Evolutionary conservation across 1,284 basidiomycete species (phyloP).

Genomic region (Leccinum pseudoinsigne): DNA sequence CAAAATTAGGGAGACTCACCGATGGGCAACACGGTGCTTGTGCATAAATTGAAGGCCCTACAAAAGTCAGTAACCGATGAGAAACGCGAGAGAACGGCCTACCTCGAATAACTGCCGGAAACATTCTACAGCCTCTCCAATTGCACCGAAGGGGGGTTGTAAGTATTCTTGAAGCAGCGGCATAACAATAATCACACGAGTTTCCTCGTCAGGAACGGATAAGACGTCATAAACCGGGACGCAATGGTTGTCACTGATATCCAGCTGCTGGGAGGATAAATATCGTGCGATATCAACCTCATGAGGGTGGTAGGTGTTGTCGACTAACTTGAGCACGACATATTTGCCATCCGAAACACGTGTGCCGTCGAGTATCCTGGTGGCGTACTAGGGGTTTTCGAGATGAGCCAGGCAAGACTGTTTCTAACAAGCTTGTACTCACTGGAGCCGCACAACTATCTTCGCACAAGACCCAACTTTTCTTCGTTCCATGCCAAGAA

Average conservation of each 20-base stretch:
- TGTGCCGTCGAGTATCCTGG: conserved; percentile 16
- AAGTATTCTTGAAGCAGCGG: conserved; percentile 28
- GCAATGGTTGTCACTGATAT: conserved; percentile 31
- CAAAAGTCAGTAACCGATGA: neutral
- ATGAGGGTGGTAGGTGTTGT: conserved; percentile 13
- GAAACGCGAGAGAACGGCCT: neutral
- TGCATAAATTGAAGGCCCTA: conserved; percentile 28
- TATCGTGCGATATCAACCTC: conserved; percentile 30
- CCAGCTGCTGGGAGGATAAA: conserved; percentile 15
- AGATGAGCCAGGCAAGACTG: neutral
- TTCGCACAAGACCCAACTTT: conserved; percentile 21
- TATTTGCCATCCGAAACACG: conserved; percentile 30
- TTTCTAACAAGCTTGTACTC: neutral
- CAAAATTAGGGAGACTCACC: neutral
- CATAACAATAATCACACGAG: conserved; percentile 30
- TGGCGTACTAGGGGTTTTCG: neutral
- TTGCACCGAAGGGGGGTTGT: conserved; percentile 22
- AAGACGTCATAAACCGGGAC: conserved; percentile 35
- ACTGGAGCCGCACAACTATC: conserved; percentile 19
- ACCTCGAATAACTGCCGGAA: conserved; percentile 40
- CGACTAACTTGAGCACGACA: conserved; percentile 35
- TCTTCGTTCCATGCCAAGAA: conserved; percentile 31
- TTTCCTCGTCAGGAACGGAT: conserved; percentile 15
- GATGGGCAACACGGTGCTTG: conserved; percentile 24
- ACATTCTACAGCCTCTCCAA: conserved; percentile 35